Conservation (phyloP, 805 yeast genomes). For the Candida krabiensis region DNA sequence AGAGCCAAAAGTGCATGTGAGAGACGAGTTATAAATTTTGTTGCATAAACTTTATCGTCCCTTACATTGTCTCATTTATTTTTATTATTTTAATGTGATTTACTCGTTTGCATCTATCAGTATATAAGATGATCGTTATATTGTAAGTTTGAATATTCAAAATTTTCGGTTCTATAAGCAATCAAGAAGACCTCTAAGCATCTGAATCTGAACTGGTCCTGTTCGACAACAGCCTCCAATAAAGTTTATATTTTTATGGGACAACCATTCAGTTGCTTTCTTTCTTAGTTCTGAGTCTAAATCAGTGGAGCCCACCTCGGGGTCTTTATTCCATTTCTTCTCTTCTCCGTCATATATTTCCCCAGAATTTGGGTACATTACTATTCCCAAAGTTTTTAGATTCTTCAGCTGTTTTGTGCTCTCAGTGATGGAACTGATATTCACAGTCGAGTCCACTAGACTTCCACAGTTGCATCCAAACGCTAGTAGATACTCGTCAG, state of each 20-base stretch:
- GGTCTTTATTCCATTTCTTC: constrained; percentile 39
- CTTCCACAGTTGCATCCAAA: constrained; percentile 74
- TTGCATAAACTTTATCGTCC: not conserved
- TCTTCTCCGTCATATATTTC: constrained; percentile 55
- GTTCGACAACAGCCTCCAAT: constrained; percentile 82
- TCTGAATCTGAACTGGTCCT: constrained; percentile 47
- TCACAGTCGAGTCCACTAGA: constrained; percentile 38
- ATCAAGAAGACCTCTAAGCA: constrained; percentile 17
- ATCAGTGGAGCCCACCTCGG: constrained; percentile 9
- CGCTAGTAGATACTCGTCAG: constrained; percentile 34
- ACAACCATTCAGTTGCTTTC: constrained; percentile 41
- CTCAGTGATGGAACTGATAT: constrained; percentile 33
- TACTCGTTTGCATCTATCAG: not conserved
- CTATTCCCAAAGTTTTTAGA: constrained; percentile 36
- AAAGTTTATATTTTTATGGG: constrained; percentile 41
- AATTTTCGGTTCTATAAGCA: not conserved
- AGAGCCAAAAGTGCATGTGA: constrained; percentile 1
- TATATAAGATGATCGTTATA: not conserved
- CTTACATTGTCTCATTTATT: not conserved
- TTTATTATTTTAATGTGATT: not conserved
- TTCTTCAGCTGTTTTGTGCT: constrained; percentile 13
- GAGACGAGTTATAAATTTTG: constrained; percentile 16
- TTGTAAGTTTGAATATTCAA: not conserved
- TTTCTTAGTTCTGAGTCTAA: constrained; percentile 38
- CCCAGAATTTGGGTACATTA: constrained; percentile 78